phyloP scores from a whole-genome alignment of 1,284 basidiomycete genomes.

The Polyporus tsugae region DNA sequence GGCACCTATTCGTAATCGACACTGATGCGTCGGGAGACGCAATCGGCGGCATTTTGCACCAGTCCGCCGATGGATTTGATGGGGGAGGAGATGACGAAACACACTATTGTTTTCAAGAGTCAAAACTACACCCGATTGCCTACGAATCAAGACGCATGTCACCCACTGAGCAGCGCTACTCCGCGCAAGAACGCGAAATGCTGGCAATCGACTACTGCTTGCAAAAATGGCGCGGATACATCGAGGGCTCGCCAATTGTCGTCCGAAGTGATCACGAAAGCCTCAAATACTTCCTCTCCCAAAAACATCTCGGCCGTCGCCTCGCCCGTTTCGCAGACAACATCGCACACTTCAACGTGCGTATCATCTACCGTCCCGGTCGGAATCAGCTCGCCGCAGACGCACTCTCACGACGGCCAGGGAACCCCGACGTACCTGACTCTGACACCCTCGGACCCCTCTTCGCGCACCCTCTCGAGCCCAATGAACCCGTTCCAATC shows the following conservation, averaged over 20 bases:
- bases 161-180: constrained; percentile 44
- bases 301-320: background rate
- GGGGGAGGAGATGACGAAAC: background rate
- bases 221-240: constrained; percentile 23
- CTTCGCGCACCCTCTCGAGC: background rate
- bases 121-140: constrained; percentile 39
- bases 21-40: constrained; percentile 35
- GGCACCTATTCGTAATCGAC: constrained; percentile 34
- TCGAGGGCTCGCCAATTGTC: constrained; percentile 4
- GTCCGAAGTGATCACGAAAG: background rate
- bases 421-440: background rate
- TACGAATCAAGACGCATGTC: constrained; percentile 38
- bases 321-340: background rate
- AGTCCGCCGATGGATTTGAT: background rate
- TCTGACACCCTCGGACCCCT: background rate
- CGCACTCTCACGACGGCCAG: background rate
- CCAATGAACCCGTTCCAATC: background rate
- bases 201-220: constrained; percentile 31
- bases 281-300: background rate
- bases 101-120: background rate
- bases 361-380: background rate
- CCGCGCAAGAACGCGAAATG: constrained; percentile 47
- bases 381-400: background rate
- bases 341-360: background rate
- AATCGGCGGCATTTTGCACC: constrained; percentile 35